Base-by-base conservation (phyloP, 345 rosid species). In the Linum usitatissimum region DNA sequence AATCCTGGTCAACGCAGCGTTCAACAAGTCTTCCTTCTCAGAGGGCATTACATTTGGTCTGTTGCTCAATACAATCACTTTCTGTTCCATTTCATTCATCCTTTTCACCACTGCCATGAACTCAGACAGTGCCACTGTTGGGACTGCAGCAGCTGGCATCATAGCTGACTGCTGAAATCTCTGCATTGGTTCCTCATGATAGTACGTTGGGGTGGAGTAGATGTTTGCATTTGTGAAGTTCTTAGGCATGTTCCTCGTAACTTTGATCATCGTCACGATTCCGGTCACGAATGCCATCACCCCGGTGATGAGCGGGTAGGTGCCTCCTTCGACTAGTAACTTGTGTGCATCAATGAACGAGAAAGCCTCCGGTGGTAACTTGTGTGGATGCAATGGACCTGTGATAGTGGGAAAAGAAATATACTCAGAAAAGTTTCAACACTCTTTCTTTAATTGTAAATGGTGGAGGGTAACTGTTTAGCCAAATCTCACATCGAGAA, bases 241-340 rank as follows among this genome's bases (percentile, higher is more conserved):
- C 70, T 68, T 82, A 1, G 98, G 95, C 73, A 89, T 77, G 71
- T 81, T 84, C 34, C 87, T 79, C 0, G 98, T 81, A 63, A 88
- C 88, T 77, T 68, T 85, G 56, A 86, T 79, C 84, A 89, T 79
- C 7, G 96, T 84, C 58, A 77, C 88, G 3, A 92, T 79, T 49
- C 98, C 93, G 85, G 81, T 84, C 20, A 87, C 85, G 19, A 92
- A 74, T 59, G 96, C 83, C 98, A 92, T 82, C 17, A 92, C 83
- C 6, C 93, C 95, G 0, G 83, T 83, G 75, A 86, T 76, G 65
- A 88, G 68, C 36, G 83, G 95, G 49, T 85, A 81, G 69, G 83
- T 77, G 34, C 60, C 62, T 18, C 78, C 80, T 17, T 73, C 83
- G 39, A 84, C 56, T 56, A 42, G 49, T 42, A 39, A 73, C 75